These are phyloP conservation scores for Cucumis hystrix DNA, from an alignment of 306 rosid species.

Conservation along the genomic window DNA sequence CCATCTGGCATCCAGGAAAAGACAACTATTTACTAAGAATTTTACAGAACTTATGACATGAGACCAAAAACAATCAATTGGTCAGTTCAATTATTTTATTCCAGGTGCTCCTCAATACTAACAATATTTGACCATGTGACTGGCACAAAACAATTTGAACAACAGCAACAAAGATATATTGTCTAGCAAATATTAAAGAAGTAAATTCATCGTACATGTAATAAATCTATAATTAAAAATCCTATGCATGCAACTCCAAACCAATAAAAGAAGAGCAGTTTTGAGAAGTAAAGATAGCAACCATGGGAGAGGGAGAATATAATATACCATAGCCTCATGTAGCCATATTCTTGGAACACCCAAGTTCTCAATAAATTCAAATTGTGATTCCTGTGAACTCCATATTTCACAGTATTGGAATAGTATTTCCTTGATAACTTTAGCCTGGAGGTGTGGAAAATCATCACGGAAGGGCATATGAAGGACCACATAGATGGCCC, in stretches of 20 bases:
- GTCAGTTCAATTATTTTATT: not conserved
- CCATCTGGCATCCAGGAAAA: not conserved
- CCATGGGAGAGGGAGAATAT: not conserved
- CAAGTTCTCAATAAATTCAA: slow-evolving; percentile 63
- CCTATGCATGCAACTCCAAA: not conserved
- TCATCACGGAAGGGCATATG: slow-evolving; percentile 69
- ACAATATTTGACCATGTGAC: not conserved
- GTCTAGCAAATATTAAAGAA: not conserved
- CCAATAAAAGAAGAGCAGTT: not conserved
- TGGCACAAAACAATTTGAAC: not conserved
- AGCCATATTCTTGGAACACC: slow-evolving; percentile 85
- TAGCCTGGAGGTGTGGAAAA: slow-evolving; percentile 69
- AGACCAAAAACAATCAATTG: not conserved
- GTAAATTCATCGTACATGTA: not conserved
- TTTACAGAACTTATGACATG: not conserved
- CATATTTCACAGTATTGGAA: slow-evolving; percentile 93
- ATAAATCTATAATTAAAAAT: not conserved
- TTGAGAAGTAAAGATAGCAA: not conserved
- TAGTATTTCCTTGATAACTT: slow-evolving; percentile 77
- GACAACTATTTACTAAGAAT: not conserved
- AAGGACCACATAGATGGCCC: slow-evolving; percentile 96
- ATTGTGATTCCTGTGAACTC: slow-evolving; percentile 74
- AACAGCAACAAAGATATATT: not conserved
- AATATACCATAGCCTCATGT: slow-evolving; percentile 86
- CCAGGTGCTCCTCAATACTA: not conserved